Evolutionary conservation across 345 rosid genomes (phyloP), one percentile per base, ranked within the genome.

Genomic region (Eucalyptus grandis): DNA sequence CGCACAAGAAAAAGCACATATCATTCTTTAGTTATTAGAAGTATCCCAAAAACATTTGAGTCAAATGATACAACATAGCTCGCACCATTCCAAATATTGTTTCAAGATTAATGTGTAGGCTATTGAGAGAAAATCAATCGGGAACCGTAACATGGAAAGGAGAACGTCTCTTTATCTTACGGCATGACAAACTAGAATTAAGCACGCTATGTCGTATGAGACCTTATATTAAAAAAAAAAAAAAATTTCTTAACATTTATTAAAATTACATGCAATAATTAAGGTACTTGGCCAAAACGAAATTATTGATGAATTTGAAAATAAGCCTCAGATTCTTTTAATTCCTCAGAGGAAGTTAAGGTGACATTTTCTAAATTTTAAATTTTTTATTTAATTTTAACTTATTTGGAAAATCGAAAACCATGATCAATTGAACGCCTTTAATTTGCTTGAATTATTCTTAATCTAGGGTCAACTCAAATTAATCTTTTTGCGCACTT

Each of bases 1-100:
- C 3, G 0, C 65, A 24, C 65, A 24, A 58, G 14, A 11, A 58
- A 58, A 58, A 58, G 0, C n/a, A 58, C 65, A 0, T 17, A 1
- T 7, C 56, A 51, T 51, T 51, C 9, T 9, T 51, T 51, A 51
- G 9, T 17, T 51, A 58, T 58, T 24, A 10, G 14, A 2, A 24
- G n/a, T 26, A 58, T 58, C 14, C n/a, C 14, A 11, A 58, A 24
- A 58, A 0, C 65, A 58, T 58, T 58, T 0, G n/a, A 58, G 65
- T 58, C 65, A 26, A 58, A 58, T 58, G 65, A 58, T 58, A 5
- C 30, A 1, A 26, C n/a, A 58, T 58, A 24, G 13, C 14, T 2
- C 3, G 3, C 13, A 3, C 65, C 11, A 11, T 58, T 0, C n/a
- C 65, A 11, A 58, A 58, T 26, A 58, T 58, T 58, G 6, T 58